phyloP scores from a whole-genome alignment of 352 stramenopile genomes.

The Lagenidium giganteum region DNA sequence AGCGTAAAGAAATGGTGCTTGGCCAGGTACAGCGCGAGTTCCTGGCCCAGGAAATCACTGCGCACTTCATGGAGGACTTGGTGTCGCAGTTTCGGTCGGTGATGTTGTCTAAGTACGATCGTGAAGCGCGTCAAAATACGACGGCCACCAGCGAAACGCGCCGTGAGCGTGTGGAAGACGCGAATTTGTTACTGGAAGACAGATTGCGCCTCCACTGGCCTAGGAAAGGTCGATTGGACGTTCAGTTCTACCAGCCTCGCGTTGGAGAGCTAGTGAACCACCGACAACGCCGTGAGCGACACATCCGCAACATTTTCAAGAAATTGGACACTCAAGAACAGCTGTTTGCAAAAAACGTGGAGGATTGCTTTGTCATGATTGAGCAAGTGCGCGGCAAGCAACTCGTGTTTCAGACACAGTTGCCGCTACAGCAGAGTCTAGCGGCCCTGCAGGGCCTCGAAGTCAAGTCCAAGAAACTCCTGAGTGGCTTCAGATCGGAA shows the following conservation, averaged over 20 bases:
- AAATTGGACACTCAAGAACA: constrained; percentile 42
- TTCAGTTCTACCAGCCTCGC: constrained; percentile 75
- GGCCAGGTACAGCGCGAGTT: too few relatives aligned
- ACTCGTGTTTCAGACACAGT: constrained; percentile 36
- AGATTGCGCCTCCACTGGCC: constrained; percentile 81
- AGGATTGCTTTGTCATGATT: constrained; percentile 17
- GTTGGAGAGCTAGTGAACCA: constrained; percentile 73
- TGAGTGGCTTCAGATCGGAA: constrained; percentile 36
- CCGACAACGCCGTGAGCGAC: constrained; percentile 51
- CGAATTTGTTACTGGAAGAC: constrained; percentile 58
- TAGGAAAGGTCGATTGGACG: constrained; percentile 57
- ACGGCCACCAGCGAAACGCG: constrained; percentile 17
- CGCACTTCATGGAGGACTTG: constrained; percentile 15
- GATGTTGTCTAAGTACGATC: constrained; percentile 32
- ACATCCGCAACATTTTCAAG: constrained; percentile 41
- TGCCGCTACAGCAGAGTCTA: constrained; percentile 56
- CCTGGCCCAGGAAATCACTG: constrained; percentile 20
- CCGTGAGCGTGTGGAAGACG: constrained; percentile 25
- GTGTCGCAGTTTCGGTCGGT: constrained; percentile 27
- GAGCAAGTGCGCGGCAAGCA: constrained; percentile 31
- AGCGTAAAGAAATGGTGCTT: too few relatives aligned
- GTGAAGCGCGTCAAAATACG: constrained; percentile 10
- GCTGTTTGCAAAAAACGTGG: constrained; percentile 26
- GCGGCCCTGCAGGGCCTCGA: constrained; percentile 76
- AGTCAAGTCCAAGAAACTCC: constrained; percentile 47